Evolutionary conservation across 441 rosid species (phyloP).

Genomic region (Iberis amara): DNA sequence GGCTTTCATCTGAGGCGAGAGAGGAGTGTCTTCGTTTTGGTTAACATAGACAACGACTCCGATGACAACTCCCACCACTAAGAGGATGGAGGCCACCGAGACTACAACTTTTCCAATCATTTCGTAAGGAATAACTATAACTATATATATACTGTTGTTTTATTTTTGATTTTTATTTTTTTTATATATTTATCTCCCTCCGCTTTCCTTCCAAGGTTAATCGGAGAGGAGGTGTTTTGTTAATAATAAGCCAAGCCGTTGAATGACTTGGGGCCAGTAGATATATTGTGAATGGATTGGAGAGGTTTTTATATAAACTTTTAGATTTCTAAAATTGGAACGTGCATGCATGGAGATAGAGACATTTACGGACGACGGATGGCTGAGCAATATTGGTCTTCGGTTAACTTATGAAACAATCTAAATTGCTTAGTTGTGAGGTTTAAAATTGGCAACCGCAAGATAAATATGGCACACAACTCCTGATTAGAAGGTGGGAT

Average conservation of each 20-base stretch:
- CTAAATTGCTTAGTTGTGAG: slow-evolving; percentile 19
- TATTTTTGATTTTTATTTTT: neutral
- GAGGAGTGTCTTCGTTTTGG: slow-evolving; percentile 1
- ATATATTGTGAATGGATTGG: neutral
- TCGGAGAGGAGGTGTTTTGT: slow-evolving; percentile 36
- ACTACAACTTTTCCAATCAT: slow-evolving; percentile 50
- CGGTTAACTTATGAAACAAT: neutral
- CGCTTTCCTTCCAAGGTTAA: slow-evolving; percentile 23
- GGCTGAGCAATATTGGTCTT: slow-evolving; percentile 18
- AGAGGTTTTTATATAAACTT: slow-evolving; percentile 19
- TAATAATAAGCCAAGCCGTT: slow-evolving; percentile 32
- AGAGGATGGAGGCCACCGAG: slow-evolving; percentile 51
- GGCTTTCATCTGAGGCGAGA: slow-evolving; percentile 54
- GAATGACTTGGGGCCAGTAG: slow-evolving; percentile 31
- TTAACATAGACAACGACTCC: slow-evolving; percentile 44
- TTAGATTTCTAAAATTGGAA: slow-evolving; percentile 24
- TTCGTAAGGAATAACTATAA: neutral
- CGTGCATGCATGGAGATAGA: slow-evolving; percentile 23
- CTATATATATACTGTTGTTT: neutral
- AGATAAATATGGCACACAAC: slow-evolving; percentile 10
- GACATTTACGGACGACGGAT: slow-evolving; percentile 14
- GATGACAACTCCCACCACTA: slow-evolving; percentile 54
- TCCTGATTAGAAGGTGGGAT: slow-evolving; percentile 16
- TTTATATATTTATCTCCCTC: slow-evolving; percentile 25
- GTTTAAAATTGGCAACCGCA: slow-evolving; percentile 21